phyloP scores from a whole-genome alignment of 2,329 filamentous ascomycete genomes.

The Botrytis tulipae region DNA sequence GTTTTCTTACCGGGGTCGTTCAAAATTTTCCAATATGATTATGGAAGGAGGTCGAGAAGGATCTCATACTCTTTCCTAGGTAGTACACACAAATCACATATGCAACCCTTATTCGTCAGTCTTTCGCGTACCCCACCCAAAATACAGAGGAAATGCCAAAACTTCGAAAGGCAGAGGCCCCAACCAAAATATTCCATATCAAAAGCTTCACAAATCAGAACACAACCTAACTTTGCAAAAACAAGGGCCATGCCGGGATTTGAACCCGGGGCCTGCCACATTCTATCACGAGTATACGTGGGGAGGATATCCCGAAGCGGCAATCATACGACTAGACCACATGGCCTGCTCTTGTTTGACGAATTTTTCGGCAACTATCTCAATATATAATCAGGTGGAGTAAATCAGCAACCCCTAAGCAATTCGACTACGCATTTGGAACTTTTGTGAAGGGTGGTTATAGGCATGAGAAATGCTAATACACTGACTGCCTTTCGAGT shows the following conservation, averaged over 20 bases:
- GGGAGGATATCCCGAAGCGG: neutral
- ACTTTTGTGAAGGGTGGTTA: neutral
- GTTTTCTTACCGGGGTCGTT: too few species aligned
- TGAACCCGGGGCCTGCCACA: slow-evolving; percentile 7
- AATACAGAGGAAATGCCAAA: neutral
- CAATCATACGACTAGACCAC: slow-evolving; percentile 11
- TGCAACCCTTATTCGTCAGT: neutral
- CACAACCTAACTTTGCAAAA: too few species aligned
- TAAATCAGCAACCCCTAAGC: rapidly evolving
- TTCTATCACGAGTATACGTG: slow-evolving; percentile 13
- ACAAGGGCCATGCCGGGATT: neutral
- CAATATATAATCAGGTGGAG: rapidly evolving
- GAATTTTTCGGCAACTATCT: rapidly evolving
- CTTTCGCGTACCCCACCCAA: neutral
- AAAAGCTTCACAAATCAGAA: too few species aligned
- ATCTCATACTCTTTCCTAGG: too few species aligned
- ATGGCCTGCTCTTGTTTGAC: neutral
- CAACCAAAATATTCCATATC: neutral
- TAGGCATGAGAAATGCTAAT: neutral
- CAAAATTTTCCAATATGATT: too few species aligned
- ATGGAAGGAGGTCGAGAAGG: too few species aligned
- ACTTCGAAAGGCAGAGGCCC: neutral
- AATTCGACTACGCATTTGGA: neutral
- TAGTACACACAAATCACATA: neutral
- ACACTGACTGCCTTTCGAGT: neutral